Evolutionary conservation across 2,329 filamentous ascomycete genomes (phyloP), one percentile per base, ranked within the genome.

Genomic region (Colletotrichum falcatum): DNA sequence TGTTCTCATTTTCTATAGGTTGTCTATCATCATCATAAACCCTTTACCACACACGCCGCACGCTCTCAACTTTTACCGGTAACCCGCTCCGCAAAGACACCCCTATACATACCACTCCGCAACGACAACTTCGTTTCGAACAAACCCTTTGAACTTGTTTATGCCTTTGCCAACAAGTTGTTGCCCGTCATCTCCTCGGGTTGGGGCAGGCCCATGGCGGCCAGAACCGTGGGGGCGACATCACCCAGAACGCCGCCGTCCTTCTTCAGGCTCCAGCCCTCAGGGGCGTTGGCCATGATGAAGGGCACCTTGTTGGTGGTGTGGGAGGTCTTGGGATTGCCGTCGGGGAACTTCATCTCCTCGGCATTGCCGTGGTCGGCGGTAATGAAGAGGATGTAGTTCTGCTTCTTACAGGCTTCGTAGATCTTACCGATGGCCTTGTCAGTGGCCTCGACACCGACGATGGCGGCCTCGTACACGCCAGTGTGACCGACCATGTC

Each of bases 401-500:
- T 92, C 80, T 95, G 88, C 87, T 96, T 91, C 88, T 97, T 97
- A 89, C 95, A 98, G 61, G 91, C 91, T 78, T 98, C 95, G 78
- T 94, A 94, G 76, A 99, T 95, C 81, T 91, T 90, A 77, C 94
- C 94, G 77, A 99, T 99, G 65, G 93, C 95, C 85, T 92, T 93
- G 82, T 99, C 96, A 16, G 96, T 99, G 75, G 95, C 91, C 75
- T 91, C 87, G 76, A 92, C 92, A 76, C 91, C 96, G 78, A 96
- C 80, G 73, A 99, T 91, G 67, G 96, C 96, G 37, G 96, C 95
- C 77, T 98, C 92, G 84, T 98, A 98, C 71, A 97, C 94, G 79
- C 96, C 96, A 14, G 96, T 99, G 86, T 99, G 96, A 76, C 96
- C 96, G 74, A 99, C 96, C 96, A 99, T 99, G 85, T 99, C 96